A percentile compares a stretch with the other conserved stretches of the same genome.
These are phyloP conservation scores for Mantamonas sphyraenae DNA, from an alignment of 78 protist species.

Conservation along the genomic window DNA sequence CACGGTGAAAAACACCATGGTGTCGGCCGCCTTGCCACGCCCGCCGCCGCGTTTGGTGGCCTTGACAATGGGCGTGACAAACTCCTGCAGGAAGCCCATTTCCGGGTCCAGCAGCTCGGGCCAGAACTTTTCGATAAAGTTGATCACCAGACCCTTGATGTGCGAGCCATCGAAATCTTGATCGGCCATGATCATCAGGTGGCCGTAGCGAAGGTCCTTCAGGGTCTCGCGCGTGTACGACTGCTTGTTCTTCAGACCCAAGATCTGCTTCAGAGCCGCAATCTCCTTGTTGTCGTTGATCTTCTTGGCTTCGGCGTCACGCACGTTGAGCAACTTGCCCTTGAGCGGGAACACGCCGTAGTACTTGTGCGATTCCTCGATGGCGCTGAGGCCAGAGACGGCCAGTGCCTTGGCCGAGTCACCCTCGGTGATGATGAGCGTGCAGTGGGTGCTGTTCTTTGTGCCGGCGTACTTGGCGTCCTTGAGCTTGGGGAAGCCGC, in stretches of 20 bases:
- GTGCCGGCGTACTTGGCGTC: conserved; percentile 96
- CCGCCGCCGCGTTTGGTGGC: too few relatives aligned
- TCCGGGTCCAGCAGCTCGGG: conserved; percentile 82
- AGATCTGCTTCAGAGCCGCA: conserved; percentile 58
- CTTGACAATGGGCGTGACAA: conserved; percentile 98
- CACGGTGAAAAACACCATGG: conserved; percentile 52
- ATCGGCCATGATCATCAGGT: conserved; percentile 98
- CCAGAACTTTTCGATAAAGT: conserved; percentile 93
- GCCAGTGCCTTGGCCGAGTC: conserved; percentile 92
- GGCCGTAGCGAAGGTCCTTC: conserved; percentile 89
- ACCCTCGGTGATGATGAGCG: conserved; percentile 97
- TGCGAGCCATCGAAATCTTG: conserved; percentile 98
- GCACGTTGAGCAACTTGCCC: conserved; percentile 97
- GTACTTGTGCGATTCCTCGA: conserved; percentile 84
- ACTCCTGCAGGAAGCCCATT: conserved; percentile 89
- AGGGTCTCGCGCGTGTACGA: too few relatives aligned
- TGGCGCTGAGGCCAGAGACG: too few relatives aligned
- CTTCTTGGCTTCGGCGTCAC: conserved; percentile 75
- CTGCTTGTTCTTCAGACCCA: conserved; percentile 83
- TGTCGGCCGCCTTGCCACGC: conserved; percentile 4
- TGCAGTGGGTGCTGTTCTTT: conserved; percentile 70
- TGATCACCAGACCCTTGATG: conserved; percentile 98
- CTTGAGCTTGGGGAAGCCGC: conserved; percentile 92
- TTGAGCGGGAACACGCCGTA: conserved; percentile 98
- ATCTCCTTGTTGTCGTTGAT: conserved; percentile 81